These are phyloP conservation scores for Catunica adiposa DNA, from an alignment of 2,329 filamentous ascomycete species.

Conservation along the genomic window DNA sequence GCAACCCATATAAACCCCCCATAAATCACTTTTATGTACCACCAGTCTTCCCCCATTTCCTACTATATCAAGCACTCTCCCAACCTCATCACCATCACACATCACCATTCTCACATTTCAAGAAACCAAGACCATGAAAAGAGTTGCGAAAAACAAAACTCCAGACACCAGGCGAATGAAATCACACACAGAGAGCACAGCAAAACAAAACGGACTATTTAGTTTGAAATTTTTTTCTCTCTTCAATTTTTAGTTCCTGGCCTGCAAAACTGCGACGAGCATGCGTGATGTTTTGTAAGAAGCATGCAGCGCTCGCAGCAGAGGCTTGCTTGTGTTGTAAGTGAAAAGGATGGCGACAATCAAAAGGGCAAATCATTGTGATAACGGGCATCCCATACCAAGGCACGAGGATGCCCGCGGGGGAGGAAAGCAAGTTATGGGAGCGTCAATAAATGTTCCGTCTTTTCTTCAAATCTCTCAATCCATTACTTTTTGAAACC, in stretches of 20 bases:
- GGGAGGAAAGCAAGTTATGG: background rate
- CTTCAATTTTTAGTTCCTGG: slow-evolving; percentile 13
- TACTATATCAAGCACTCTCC: no score
- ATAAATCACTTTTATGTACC: background rate
- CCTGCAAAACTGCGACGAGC: slow-evolving; percentile 8
- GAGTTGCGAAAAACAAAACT: background rate
- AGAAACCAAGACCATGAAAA: background rate
- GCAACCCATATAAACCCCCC: background rate
- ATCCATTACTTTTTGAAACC: background rate
- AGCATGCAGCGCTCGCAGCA: background rate
- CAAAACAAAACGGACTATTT: background rate
- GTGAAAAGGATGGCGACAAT: background rate
- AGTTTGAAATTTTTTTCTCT: slow-evolving; percentile 15
- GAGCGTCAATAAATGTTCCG: background rate
- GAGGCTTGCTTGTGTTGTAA: background rate
- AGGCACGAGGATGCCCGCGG: background rate
- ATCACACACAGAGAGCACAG: background rate
- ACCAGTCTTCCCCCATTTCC: background rate
- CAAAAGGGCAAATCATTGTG: background rate
- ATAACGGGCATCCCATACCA: background rate
- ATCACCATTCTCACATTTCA: no score
- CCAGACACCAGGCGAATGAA: background rate
- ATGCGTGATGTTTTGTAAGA: background rate
- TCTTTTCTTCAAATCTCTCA: background rate
- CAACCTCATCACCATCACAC: no score